These are phyloP conservation scores for Bothriochloa decipiens DNA, from an alignment of 176 grass and related monocot genomes.

Conservation along the genomic window DNA sequence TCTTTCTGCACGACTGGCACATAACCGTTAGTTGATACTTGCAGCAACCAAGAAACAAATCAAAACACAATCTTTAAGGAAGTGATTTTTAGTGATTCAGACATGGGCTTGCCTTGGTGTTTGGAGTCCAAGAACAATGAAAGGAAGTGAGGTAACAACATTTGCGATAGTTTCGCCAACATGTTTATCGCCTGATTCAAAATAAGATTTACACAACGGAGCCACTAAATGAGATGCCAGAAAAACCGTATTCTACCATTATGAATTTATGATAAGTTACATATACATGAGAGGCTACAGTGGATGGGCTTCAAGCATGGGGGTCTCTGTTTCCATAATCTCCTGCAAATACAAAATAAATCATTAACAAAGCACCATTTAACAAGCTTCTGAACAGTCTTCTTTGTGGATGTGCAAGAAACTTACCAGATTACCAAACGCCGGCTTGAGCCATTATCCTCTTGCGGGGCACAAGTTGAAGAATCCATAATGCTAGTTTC, in stretches of 20 bases:
- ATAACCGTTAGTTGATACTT: slow-evolving; percentile 58
- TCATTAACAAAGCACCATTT: slow-evolving; percentile 10
- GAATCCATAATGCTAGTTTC: slow-evolving; percentile 35
- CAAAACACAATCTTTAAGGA: not conserved
- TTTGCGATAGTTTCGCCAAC: slow-evolving; percentile 85
- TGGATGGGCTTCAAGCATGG: slow-evolving; percentile 81
- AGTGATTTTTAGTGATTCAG: slow-evolving; percentile 13
- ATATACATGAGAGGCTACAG: slow-evolving; percentile 80
- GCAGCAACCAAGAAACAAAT: slow-evolving; percentile 14
- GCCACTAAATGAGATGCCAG: slow-evolving; percentile 16
- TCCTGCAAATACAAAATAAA: slow-evolving; percentile 52
- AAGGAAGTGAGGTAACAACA: slow-evolving; percentile 90
- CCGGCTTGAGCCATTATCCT: slow-evolving; percentile 39
- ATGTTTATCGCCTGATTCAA: slow-evolving; percentile 75
- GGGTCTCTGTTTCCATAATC: slow-evolving; percentile 78
- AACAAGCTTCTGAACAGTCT: not conserved
- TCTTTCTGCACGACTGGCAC: slow-evolving; percentile 82
- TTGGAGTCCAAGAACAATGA: slow-evolving; percentile 82
- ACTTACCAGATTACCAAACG: slow-evolving; percentile 63
- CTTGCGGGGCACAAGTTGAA: slow-evolving; percentile 35
- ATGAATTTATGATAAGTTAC: not conserved
- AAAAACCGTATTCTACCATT: not conserved
- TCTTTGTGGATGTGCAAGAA: not conserved
- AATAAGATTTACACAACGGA: slow-evolving; percentile 11
- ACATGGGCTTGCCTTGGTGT: slow-evolving; percentile 66